phyloP scores from a whole-genome alignment of 2,329 filamentous ascomycete species.

The Davidsoniella australis region DNA sequence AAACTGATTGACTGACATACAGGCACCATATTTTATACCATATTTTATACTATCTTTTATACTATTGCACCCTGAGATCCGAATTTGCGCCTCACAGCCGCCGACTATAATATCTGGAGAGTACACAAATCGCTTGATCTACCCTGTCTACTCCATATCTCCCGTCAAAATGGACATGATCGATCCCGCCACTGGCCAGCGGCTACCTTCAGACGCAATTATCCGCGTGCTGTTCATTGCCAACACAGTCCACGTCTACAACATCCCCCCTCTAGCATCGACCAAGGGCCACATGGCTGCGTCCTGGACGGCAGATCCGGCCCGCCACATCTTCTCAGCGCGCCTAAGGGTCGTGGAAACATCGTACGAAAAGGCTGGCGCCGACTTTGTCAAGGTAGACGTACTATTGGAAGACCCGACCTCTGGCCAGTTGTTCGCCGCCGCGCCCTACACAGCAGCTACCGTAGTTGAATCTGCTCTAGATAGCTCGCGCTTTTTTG shows the following conservation, averaged over 20 bases:
- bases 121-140: too few relatives aligned
- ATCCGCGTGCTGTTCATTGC: conserved; percentile 71
- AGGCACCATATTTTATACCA: too few relatives aligned
- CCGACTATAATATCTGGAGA: not conserved
- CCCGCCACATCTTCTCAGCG: conserved; percentile 70
- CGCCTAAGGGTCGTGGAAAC: conserved; percentile 67
- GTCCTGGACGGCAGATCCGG: conserved; percentile 55
- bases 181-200: conserved; percentile 53
- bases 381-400: conserved; percentile 44
- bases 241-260: conserved; percentile 64
- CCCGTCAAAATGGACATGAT: conserved; percentile 36
- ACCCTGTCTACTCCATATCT: not conserved
- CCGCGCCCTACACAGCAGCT: conserved; percentile 54
- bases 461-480: conserved; percentile 58
- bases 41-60: too few relatives aligned
- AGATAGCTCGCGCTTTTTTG: conserved; percentile 73
- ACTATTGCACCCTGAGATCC: too few relatives aligned
- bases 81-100: too few relatives aligned
- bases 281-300: conserved; percentile 66
- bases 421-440: conserved; percentile 63
- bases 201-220: conserved; percentile 59
- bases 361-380: conserved; percentile 36
- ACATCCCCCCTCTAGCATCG: conserved; percentile 62
- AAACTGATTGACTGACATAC: too few relatives aligned
- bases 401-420: conserved; percentile 62